Evolutionary conservation across 2,329 filamentous ascomycete genomes (phyloP).

Genomic region (Apiospora phragmitis): DNA sequence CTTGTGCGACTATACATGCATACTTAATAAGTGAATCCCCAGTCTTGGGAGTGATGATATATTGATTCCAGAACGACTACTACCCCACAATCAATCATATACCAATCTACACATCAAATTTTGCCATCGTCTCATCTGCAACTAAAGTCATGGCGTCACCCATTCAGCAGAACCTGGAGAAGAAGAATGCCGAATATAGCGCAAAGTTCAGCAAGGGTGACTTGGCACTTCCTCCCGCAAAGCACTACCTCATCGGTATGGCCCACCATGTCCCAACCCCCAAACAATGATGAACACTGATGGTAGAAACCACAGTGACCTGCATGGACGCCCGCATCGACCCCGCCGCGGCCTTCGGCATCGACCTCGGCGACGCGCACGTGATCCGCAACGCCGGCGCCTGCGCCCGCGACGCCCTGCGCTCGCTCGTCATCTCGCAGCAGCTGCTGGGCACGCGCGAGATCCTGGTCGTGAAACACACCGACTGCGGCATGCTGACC

Average conservation of each 20-base stretch:
- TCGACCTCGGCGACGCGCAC: conserved; percentile 74
- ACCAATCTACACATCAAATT: not conserved
- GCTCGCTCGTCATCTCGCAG: conserved; percentile 76
- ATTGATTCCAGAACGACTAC: not conserved
- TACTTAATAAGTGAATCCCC: not conserved
- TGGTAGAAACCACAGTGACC: conserved; percentile 49
- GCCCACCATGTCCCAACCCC: conserved; percentile 9
- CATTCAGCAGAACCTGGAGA: conserved; percentile 54
- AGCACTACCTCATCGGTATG: conserved; percentile 65
- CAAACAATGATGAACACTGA: not conserved
- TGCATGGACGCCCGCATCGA: conserved; percentile 83
- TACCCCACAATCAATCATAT: not conserved
- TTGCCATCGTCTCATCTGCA: not conserved
- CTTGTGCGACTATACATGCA: not conserved
- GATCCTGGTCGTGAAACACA: conserved; percentile 74
- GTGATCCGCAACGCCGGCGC: conserved; percentile 75
- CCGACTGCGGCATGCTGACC: conserved; percentile 71
- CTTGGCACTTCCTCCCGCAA: conserved; percentile 67
- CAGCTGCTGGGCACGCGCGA: conserved; percentile 77
- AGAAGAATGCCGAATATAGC: conserved; percentile 59
- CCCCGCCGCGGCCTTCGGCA: conserved; percentile 67
- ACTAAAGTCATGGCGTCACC: conserved; percentile 30
- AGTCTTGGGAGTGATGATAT: not conserved
- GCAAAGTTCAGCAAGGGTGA: conserved; percentile 60
- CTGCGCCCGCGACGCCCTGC: conserved; percentile 66